A percentile compares a stretch with the other conserved stretches of the same genome.
Evolutionary conservation across 345 rosid species (phyloP).

Genomic region (Linum trigynum): DNA sequence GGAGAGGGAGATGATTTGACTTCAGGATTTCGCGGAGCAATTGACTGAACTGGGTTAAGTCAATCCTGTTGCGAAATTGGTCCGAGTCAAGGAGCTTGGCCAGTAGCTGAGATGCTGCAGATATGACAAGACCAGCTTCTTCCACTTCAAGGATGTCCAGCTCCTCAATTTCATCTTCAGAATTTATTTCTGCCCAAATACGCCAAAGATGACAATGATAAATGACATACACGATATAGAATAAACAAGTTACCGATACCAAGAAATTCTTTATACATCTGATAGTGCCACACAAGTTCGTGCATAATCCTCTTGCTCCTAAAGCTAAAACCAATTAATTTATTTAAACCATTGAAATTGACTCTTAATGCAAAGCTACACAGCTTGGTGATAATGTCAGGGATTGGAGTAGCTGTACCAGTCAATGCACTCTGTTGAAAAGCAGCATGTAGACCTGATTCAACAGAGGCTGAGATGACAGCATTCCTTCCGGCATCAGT

Average conservation of each 20-base stretch:
- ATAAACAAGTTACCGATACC: too few species aligned
- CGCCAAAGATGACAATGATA: not conserved
- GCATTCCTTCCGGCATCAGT: conserved; percentile 35
- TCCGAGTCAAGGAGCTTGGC: conserved; percentile 61
- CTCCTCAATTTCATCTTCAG: conserved; percentile 41
- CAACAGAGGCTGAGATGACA: conserved; percentile 37
- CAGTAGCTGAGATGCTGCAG: conserved; percentile 65
- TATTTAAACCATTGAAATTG: not conserved
- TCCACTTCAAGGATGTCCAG: conserved; percentile 48
- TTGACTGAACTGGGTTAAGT: conserved; percentile 25
- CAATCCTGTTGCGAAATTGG: conserved; percentile 34
- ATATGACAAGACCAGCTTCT: conserved; percentile 61
- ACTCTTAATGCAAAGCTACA: not conserved
- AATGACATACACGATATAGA: too few species aligned
- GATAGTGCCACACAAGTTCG: too few species aligned
- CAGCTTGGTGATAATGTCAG: not conserved
- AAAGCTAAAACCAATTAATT: not conserved
- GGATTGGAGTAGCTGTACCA: conserved; percentile 27
- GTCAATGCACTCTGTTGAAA: conserved; percentile 47
- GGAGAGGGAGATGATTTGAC: conserved; percentile 37
- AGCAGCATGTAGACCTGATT: conserved; percentile 46
- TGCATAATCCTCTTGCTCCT: too few species aligned
- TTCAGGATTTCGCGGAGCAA: conserved; percentile 41
- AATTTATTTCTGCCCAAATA: conserved; percentile 33
- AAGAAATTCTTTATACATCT: too few species aligned